phyloP scores from a whole-genome alignment of 768 basidiomycete genomes.

The Podaxis sp. region DNA sequence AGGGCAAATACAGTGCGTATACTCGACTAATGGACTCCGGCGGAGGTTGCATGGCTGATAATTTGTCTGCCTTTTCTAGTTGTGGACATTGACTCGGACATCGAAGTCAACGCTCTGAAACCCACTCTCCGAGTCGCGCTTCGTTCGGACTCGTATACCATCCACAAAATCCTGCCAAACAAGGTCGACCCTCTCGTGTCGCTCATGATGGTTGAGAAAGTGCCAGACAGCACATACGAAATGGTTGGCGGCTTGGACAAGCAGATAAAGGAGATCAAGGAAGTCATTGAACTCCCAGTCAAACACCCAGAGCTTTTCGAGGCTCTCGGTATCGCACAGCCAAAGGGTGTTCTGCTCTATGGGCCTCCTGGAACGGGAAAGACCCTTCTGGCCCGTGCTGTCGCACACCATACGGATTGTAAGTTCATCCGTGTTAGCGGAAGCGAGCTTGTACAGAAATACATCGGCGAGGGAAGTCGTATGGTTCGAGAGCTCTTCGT shows the following conservation, averaged over 20 bases:
- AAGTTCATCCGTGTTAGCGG: constrained; percentile 96
- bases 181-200: constrained; percentile 98
- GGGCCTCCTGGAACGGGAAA: constrained; percentile 97
- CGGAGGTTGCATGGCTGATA: neutral
- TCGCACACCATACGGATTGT: constrained; percentile 97
- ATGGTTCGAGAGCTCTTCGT: constrained; percentile 99
- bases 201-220: constrained; percentile 99
- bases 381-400: constrained; percentile 91
- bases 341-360: constrained; percentile 94
- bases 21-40: neutral
- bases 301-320: constrained; percentile 98
- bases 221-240: constrained; percentile 98
- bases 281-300: constrained; percentile 96
- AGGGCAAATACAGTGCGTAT: constrained; percentile 95
- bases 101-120: constrained; percentile 77
- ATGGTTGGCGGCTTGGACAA: constrained; percentile 99
- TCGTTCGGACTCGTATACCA: constrained; percentile 93
- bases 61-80: constrained; percentile 44
- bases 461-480: constrained; percentile 93
- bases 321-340: constrained; percentile 93
- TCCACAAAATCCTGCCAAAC: constrained; percentile 95
- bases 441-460: constrained; percentile 95
- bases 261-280: constrained; percentile 96
- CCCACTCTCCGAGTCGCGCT: constrained; percentile 91
- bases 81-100: constrained; percentile 89